These are phyloP conservation scores for Cinnamomum micranthum DNA, from an alignment of 164 flowering plant genomes.

Conservation along the genomic window DNA sequence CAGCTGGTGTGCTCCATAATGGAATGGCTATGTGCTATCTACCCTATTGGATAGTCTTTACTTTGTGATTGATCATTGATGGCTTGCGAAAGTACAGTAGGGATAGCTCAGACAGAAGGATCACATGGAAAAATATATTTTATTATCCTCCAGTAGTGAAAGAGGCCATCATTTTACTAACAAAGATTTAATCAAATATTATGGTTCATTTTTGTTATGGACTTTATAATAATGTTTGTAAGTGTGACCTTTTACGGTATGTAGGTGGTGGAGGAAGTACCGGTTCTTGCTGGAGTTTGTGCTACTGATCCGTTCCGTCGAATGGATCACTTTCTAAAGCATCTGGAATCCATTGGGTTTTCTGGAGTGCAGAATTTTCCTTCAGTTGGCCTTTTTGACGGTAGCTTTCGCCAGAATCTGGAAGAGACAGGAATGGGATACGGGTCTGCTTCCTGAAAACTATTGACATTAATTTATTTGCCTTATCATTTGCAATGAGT, in stretches of 20 bases:
- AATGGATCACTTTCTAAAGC: constrained; percentile 81
- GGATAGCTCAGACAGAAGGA: background rate
- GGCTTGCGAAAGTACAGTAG: background rate
- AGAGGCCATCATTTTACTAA: background rate
- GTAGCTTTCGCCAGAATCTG: constrained; percentile 90
- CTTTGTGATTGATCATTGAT: background rate
- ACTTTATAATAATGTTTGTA: background rate
- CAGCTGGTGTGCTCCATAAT: background rate
- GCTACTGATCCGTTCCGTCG: constrained; percentile 93
- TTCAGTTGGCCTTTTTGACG: constrained; percentile 94
- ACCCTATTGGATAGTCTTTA: background rate
- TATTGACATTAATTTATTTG: background rate
- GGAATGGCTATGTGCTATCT: background rate
- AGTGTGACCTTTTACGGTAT: constrained; percentile 8
- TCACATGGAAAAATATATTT: background rate
- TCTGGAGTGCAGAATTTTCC: constrained; percentile 95
- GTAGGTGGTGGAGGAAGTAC: constrained; percentile 80
- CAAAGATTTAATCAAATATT: background rate
- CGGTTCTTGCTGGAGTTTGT: constrained; percentile 97
- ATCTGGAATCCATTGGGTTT: constrained; percentile 79
- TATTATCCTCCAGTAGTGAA: background rate
- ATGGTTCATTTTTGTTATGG: background rate
- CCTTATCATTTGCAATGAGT: background rate
- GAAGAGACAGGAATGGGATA: constrained; percentile 99
- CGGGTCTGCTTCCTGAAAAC: constrained; percentile 36